Conservation (phyloP, 805 yeast species). For the Ogataea henricii region DNA sequence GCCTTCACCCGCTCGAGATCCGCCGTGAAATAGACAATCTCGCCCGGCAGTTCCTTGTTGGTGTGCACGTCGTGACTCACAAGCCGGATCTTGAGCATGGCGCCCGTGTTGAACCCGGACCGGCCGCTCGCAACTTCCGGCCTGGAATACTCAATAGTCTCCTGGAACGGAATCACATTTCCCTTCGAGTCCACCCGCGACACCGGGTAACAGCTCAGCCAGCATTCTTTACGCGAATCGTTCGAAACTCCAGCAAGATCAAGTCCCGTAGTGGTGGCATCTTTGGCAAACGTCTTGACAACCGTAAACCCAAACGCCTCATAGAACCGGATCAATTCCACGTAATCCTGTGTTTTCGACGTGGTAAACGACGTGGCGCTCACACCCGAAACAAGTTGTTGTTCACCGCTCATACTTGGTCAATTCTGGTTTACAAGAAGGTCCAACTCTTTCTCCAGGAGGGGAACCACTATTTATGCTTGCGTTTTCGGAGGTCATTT, state of each 20-base stretch:
- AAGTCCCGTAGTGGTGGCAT: constrained; percentile 37
- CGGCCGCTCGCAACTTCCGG: constrained; percentile 19
- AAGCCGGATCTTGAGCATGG: constrained; percentile 48
- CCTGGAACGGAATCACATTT: constrained; percentile 39
- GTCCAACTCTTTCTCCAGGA: too few species aligned
- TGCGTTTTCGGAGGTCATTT: not conserved
- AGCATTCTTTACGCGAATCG: constrained; percentile 67
- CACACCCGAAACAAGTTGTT: constrained; percentile 27
- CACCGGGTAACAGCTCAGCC: constrained; percentile 72
- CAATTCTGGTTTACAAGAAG: not conserved
- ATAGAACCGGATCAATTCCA: constrained; percentile 56
- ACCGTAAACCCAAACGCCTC: constrained; percentile 59
- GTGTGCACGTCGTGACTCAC: constrained; percentile 38
- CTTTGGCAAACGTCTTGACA: constrained; percentile 61
- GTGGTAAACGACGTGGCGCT: constrained; percentile 68
- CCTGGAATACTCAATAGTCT: constrained; percentile 29
- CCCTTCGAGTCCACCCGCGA: constrained; percentile 23
- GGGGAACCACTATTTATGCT: not conserved
- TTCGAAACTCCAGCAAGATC: constrained; percentile 56
- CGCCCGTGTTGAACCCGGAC: constrained; percentile 40
- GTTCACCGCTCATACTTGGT: not conserved
- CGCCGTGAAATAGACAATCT: constrained; percentile 43
- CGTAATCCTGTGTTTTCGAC: constrained; percentile 46
- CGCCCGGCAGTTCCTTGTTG: constrained; percentile 37
- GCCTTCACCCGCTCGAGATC: constrained; percentile 33